phyloP scores from a whole-genome alignment of 2,329 filamentous ascomycete genomes.

The Dothiorella sarmentorum region DNA sequence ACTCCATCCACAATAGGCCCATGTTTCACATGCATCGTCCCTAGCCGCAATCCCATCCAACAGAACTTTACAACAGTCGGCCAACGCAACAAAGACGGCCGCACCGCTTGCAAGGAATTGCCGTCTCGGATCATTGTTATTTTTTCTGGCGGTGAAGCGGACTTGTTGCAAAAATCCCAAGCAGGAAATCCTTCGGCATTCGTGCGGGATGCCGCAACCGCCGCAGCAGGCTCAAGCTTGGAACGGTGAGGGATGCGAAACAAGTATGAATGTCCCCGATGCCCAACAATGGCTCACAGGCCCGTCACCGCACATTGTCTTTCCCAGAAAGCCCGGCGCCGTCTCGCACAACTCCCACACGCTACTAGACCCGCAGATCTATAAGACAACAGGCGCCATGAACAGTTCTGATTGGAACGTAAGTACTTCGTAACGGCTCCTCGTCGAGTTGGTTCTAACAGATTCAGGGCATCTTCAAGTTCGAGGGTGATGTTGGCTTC shows the following conservation, averaged over 20 bases:
- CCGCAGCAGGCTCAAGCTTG: neutral
- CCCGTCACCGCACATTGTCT: neutral
- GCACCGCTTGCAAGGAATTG: conserved; percentile 2
- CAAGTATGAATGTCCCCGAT: neutral
- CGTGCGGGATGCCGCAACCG: conserved; percentile 4
- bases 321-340: neutral
- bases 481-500: neutral
- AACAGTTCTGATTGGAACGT: conserved; percentile 9
- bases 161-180: neutral
- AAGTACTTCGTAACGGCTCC: neutral
- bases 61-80: neutral
- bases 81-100: conserved; percentile 12
- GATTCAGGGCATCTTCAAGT: neutral
- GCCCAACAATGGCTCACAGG: conserved; percentile 1
- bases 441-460: neutral
- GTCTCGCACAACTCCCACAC: neutral
- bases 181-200: neutral
- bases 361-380: neutral
- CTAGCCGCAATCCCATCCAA: conserved; percentile 7
- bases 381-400: conserved; percentile 11
- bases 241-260: neutral
- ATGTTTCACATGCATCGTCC: conserved; percentile 16
- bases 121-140: neutral
- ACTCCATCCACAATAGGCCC: conserved; percentile 13
- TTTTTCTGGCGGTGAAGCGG: conserved; percentile 3